Evolutionary conservation across 2,329 filamentous ascomycete genomes (phyloP), one percentile per base, ranked within the genome.

Genomic region (Teratosphaeria pseudoeucalypti): DNA sequence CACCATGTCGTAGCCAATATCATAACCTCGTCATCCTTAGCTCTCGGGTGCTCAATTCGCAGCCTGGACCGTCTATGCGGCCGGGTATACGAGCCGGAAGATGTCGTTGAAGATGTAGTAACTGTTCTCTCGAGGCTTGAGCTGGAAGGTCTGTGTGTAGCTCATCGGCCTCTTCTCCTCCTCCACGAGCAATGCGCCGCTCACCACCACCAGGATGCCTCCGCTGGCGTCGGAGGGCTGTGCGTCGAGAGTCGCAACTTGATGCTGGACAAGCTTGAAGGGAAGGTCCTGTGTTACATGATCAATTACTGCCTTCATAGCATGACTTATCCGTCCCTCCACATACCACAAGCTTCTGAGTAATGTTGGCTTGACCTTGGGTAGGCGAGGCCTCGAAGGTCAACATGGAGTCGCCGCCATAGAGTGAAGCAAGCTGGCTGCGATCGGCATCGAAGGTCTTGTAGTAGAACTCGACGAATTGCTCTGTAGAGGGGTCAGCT

Each of bases 51-150:
- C n/a, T 19, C 23, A 12, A 12, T 9, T n/a, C n/a, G 27, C 12
- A 27, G 14, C 12, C 34, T 29, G 29, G n/a, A 47, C 19, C 23
- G n/a, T 49, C 54, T 59, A 70, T 37, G 67, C 63, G 32, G 72
- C 77, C 54, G 77, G 74, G 76, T 89, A 92, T 67, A 96, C 83
- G 63, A 97, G 84, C 78, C 89, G 89, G 85, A 97, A 97, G 74
- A 97, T 78, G 75, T 97, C 92, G 81, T 97, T 96, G 79, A 86
- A 87, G 73, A 97, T 88, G 75, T 84, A 96, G 80, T 88, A 96
- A 77, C 81, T 85, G 68, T 85, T 87, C 56, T 70, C 66, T 76
- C 76, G 87, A 62, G 85, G 86, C 65, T 85, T 76, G 63, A 97
- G 86, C 76, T 95, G 88, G 83, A 97, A 97, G 59, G 83, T 78